Evolutionary conservation across 257 asterid species (phyloP), one percentile per base, ranked within the genome.

Genomic region (Przewalskia tangutica): DNA sequence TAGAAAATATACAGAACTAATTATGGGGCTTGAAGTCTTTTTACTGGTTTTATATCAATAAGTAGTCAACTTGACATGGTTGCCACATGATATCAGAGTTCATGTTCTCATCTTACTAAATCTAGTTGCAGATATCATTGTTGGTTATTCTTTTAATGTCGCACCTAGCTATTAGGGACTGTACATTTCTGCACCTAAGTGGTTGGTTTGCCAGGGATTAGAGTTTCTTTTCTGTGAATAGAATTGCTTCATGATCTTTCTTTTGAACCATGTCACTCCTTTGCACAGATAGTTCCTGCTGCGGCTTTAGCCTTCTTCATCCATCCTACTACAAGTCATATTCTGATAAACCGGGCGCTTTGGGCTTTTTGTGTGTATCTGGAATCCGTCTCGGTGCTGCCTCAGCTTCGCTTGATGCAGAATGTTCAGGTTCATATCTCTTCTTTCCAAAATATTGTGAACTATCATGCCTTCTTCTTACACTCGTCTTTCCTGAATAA

Each of bases 391-490:
- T 90, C 97, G 2, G 98, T 95, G 40, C 86, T 92, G 85, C 98
- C 98, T 80, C 99, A 94, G 58, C 98, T 95, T 78, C 96, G 93
- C 79, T 89, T 95, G 97, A 86, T 95, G 90, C 99, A 94, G 88
- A 95, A 94, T 76, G 87, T 92, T 8, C 93, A 91, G 97, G 98
- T 95, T 68, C 17, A n/a, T 48, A 10, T 50, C 10, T 3, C 14
- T 23, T 50, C 27, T 18, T 16, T 10, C 32, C 32, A 27, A 27
- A 27, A 27, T 2, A 71, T 46, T 70, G 4, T 20, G 4, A 48
- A 27, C 32, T 27, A 27, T 27, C 32, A 27, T 27, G 32, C 1
- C 32, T 38, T 38, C 42, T 38, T 38, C 4, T 38, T 38, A 38
- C 4, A 1, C 42, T 38, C 6, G 42, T 38, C 6, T 38, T 38